phyloP scores from a whole-genome alignment of 2,329 filamentous ascomycete species.

The Rutstroemia sydowiana region DNA sequence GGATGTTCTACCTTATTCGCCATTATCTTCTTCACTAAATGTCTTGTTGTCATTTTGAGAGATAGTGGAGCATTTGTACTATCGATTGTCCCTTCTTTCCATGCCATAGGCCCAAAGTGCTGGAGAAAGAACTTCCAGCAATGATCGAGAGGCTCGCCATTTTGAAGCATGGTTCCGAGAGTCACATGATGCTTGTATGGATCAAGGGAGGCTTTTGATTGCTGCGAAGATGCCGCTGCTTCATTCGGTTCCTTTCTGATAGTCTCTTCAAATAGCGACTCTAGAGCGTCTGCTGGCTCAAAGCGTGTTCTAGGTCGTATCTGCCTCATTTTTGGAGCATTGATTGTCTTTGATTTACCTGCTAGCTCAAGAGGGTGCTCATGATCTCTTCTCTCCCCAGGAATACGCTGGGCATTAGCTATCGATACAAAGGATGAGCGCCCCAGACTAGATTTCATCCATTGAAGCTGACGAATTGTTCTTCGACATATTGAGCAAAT shows the following conservation, averaged over 20 bases:
- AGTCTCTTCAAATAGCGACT: constrained; percentile 28
- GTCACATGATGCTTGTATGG: constrained; percentile 24
- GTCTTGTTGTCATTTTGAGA: constrained; percentile 13
- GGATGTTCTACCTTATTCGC: constrained; percentile 18
- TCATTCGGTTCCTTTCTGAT: constrained; percentile 12
- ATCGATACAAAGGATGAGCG: constrained; percentile 21
- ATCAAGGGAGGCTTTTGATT: constrained; percentile 14
- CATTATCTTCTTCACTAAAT: constrained; percentile 19
- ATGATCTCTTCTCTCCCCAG: background rate
- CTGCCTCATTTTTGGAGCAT: background rate
- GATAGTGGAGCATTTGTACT: constrained; percentile 15
- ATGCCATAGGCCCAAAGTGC: constrained; percentile 26
- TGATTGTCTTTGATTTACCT: background rate
- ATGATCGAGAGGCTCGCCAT: constrained; percentile 15
- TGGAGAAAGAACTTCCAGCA: constrained; percentile 28
- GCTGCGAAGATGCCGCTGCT: background rate
- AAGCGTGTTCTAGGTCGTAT: background rate
- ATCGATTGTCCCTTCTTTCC: constrained; percentile 11
- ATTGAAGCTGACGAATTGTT: constrained; percentile 15
- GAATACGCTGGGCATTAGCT: background rate
- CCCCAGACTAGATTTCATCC: constrained; percentile 15
- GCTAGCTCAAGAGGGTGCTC: background rate
- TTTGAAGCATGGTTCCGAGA: constrained; percentile 24
- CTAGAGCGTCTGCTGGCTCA: constrained; percentile 23
- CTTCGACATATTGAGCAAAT: constrained; percentile 27